phyloP scores from a whole-genome alignment of 257 asterid species.

The Solanum paucissectum region DNA sequence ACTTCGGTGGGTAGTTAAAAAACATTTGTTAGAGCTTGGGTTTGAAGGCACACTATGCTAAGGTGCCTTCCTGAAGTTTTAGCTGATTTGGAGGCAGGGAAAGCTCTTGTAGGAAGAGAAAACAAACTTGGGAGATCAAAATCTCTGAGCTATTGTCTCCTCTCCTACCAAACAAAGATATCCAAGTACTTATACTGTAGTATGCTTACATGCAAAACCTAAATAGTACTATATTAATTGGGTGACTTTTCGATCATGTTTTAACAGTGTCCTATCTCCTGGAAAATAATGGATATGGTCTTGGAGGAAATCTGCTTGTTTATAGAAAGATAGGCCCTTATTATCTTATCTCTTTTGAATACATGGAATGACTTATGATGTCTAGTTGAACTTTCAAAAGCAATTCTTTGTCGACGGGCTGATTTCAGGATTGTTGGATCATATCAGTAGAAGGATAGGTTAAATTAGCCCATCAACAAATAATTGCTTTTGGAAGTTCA shows the following conservation, averaged over 20 bases:
- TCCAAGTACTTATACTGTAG: background rate
- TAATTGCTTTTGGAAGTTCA: background rate
- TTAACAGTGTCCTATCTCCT: background rate
- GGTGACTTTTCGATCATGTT: background rate
- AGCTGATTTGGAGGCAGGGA: background rate
- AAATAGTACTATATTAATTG: background rate
- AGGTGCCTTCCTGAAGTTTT: background rate
- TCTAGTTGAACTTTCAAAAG: background rate
- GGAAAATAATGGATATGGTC: background rate
- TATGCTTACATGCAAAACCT: background rate
- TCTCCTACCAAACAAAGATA: background rate
- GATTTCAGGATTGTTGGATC: background rate
- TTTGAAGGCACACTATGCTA: background rate
- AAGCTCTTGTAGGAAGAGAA: background rate
- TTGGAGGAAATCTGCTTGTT: background rate
- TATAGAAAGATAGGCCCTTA: background rate
- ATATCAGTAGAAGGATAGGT: background rate
- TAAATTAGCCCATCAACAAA: background rate
- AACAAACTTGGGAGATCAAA: background rate
- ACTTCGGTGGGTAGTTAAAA: background rate
- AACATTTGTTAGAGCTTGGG: background rate
- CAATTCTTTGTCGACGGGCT: background rate
- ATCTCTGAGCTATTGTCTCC: background rate
- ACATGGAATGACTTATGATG: background rate
- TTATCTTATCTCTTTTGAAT: background rate